These are phyloP conservation scores for Moniliella sp. DNA, from an alignment of 1,284 basidiomycete species.

Conservation along the genomic window DNA sequence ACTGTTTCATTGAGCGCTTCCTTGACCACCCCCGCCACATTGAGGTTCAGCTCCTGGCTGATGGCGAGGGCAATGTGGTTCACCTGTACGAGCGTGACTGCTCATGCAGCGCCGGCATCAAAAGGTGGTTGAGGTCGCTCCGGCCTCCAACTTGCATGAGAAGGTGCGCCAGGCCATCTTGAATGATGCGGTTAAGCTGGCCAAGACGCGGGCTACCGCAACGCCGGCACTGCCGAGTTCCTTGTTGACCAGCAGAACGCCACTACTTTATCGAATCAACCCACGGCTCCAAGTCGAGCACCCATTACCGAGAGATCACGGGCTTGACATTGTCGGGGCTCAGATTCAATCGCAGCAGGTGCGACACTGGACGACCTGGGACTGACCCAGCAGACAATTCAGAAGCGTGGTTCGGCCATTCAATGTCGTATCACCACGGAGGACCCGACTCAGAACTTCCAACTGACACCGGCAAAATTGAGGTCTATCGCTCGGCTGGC, in stretches of 20 bases:
- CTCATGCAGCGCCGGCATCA: constrained; percentile 76
- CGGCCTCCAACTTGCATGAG: constrained; percentile 62
- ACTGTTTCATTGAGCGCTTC: constrained; percentile 27
- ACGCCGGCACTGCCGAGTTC: constrained; percentile 70
- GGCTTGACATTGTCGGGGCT: constrained; percentile 95
- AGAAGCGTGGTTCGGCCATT: constrained; percentile 86
- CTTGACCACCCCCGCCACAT: constrained; percentile 35
- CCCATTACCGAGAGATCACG: constrained; percentile 73
- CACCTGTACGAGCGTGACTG: constrained; percentile 84
- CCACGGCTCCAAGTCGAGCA: constrained; percentile 36
- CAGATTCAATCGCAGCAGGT: constrained; percentile 97
- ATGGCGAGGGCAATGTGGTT: constrained; percentile 47
- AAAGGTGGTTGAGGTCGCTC: constrained; percentile 86
- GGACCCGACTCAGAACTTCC: constrained; percentile 71
- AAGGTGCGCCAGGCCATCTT: constrained; percentile 59
- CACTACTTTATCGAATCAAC: constrained; percentile 88
- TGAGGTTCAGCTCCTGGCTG: constrained; percentile 48
- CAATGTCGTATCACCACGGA: constrained; percentile 99
- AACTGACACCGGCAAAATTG: constrained; percentile 96
- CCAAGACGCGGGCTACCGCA: constrained; percentile 73
- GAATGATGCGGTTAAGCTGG: constrained; percentile 68
- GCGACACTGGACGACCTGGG: constrained; percentile 86
- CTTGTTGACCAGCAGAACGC: constrained; percentile 48
- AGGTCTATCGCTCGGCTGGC: constrained; percentile 93
- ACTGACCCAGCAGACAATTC: constrained; percentile 84